Percentiles rank a stretch among this genome's conserved stretches.
These are phyloP conservation scores for Cucumis cinereus DNA, from an alignment of 306 rosid genomes.

Conservation along the genomic window DNA sequence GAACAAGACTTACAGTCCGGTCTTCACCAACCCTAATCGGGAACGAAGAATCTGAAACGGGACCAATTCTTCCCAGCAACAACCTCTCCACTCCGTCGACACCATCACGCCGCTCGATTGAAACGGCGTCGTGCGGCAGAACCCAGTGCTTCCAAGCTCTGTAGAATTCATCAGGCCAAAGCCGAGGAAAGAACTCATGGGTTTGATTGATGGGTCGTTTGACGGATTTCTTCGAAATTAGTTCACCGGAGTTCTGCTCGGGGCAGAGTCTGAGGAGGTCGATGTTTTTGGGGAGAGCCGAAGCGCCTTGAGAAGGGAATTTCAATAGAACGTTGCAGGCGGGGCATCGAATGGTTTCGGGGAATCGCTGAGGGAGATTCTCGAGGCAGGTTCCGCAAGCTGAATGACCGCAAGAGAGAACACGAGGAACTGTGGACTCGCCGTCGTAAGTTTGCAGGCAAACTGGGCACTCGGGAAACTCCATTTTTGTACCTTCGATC, in stretches of 20 bases:
- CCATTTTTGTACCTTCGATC: constrained; percentile 25
- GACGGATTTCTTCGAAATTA: background rate
- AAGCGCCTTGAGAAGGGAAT: constrained; percentile 47
- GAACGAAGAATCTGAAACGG: constrained; percentile 10
- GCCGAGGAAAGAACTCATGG: constrained; percentile 16
- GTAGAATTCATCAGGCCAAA: constrained; percentile 68
- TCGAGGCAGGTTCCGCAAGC: constrained; percentile 51
- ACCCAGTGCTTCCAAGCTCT: constrained; percentile 56
- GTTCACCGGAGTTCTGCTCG: constrained; percentile 15
- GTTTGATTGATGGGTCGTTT: background rate
- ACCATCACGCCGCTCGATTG: constrained; percentile 1
- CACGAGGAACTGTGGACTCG: constrained; percentile 44
- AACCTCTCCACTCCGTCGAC: background rate
- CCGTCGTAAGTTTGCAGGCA: constrained; percentile 71
- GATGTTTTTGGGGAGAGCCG: constrained; percentile 80
- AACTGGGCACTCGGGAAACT: constrained; percentile 79
- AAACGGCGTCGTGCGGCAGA: constrained; percentile 42
- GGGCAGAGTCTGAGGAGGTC: constrained; percentile 63
- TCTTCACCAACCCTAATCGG: constrained; percentile 25
- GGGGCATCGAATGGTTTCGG: constrained; percentile 71
- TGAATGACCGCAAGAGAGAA: constrained; percentile 66
- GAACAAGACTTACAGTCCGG: constrained; percentile 34
- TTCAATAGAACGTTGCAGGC: constrained; percentile 71
- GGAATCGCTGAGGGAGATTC: constrained; percentile 41
- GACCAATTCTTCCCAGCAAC: constrained; percentile 19